Conservation (phyloP, 345 rosid species). For the Mallotus nudiflorus region DNA sequence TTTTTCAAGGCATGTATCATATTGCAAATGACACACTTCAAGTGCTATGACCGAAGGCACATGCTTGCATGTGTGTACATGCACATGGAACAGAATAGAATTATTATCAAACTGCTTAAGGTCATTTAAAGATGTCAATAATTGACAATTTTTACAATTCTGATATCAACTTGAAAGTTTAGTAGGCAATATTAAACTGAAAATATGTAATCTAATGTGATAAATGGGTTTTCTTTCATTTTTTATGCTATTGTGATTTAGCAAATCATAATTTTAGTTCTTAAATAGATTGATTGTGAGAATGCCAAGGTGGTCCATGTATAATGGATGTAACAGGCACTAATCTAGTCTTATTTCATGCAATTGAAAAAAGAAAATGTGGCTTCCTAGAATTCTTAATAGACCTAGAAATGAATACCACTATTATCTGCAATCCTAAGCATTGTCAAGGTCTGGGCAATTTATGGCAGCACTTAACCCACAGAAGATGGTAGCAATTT, state of each 20-base stretch:
- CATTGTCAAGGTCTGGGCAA: background rate
- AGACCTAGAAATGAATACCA: background rate
- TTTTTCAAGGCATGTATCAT: background rate
- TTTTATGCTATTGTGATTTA: too few relatives aligned
- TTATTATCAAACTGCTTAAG: too few relatives aligned
- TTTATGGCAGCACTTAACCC: background rate
- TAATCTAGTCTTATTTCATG: background rate
- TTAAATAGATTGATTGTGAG: too few relatives aligned
- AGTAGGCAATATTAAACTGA: too few relatives aligned
- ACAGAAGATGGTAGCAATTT: background rate
- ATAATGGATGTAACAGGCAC: too few relatives aligned
- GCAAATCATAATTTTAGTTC: too few relatives aligned
- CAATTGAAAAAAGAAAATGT: background rate
- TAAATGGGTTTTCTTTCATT: too few relatives aligned
- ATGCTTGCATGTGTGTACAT: background rate
- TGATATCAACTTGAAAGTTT: too few relatives aligned
- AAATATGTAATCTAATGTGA: too few relatives aligned
- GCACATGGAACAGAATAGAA: background rate
- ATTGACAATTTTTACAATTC: too few relatives aligned
- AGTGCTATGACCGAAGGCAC: background rate
- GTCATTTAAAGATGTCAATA: too few relatives aligned
- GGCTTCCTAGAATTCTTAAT: background rate
- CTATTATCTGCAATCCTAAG: background rate
- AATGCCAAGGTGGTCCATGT: too few relatives aligned
- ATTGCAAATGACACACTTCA: background rate